Conservation (phyloP, 495 filamentous ascomycete species). For the Trichoderma gamsii region DNA sequence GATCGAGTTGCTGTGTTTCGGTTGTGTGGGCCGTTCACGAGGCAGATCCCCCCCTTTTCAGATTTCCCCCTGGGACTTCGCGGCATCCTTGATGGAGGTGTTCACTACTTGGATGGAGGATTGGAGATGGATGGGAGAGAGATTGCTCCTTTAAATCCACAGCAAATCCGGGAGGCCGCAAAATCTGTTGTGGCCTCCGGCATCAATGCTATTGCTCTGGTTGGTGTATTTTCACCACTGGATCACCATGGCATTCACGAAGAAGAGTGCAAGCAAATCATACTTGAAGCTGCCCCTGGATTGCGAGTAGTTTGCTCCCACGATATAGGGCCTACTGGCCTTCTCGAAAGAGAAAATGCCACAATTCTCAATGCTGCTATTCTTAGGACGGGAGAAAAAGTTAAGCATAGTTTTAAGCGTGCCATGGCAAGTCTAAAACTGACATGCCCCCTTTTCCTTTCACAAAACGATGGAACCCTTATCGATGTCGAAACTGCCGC, state of each 20-base stretch:
- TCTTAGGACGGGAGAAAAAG: constrained; percentile 37
- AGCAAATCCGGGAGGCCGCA: constrained; percentile 21
- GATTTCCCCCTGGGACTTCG: constrained; percentile 34
- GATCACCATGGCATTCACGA: constrained; percentile 23
- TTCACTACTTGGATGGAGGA: constrained; percentile 37
- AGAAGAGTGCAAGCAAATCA: constrained; percentile 15
- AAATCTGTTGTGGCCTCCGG: constrained; percentile 14
- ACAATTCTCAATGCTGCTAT: constrained; percentile 48
- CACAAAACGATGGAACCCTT: constrained; percentile 50
- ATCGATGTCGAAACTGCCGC: constrained; percentile 37
- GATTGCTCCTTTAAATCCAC: constrained; percentile 20
- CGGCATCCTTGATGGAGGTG: constrained; percentile 32
- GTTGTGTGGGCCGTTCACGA: constrained; percentile 39
- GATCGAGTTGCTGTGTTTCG: constrained; percentile 44
- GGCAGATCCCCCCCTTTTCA: constrained; percentile 41
- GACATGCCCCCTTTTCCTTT: constrained; percentile 43
- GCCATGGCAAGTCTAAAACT: constrained; percentile 40
- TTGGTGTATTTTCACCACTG: constrained; percentile 37
- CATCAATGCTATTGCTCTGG: constrained; percentile 30
- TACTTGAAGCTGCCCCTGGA: constrained; percentile 16
- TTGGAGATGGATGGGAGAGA: constrained; percentile 37
- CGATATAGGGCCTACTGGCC: constrained; percentile 31
- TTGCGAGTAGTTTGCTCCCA: constrained; percentile 30
- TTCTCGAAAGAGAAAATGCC: constrained; percentile 49
- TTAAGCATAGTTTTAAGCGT: constrained; percentile 37